phyloP scores from a whole-genome alignment of 2,329 filamentous ascomycete species.

The Aspergillus fischeri region DNA sequence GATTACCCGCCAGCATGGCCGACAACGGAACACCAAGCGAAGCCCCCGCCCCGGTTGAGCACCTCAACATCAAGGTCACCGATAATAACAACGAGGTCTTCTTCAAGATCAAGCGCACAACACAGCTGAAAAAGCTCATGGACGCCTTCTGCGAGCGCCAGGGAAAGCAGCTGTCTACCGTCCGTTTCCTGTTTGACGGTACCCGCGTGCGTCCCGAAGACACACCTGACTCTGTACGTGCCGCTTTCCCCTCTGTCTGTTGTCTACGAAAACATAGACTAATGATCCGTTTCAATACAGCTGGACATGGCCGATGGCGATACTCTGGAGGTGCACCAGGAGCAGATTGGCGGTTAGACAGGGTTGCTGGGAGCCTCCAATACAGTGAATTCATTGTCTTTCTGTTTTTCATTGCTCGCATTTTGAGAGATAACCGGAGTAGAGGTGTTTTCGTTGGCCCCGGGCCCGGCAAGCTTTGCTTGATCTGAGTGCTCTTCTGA shows the following conservation, averaged over 20 bases:
- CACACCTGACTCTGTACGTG: slow-evolving; percentile 86
- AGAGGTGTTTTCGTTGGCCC: neutral
- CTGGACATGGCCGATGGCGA: slow-evolving; percentile 97
- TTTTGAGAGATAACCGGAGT: neutral
- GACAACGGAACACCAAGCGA: slow-evolving; percentile 24
- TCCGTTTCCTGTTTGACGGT: slow-evolving; percentile 96
- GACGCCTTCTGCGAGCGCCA: slow-evolving; percentile 95
- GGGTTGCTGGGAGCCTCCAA: neutral
- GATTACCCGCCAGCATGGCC: slow-evolving; percentile 28
- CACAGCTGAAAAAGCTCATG: slow-evolving; percentile 96
- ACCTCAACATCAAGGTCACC: slow-evolving; percentile 98
- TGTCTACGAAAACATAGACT: neutral
- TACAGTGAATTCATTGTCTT: neutral
- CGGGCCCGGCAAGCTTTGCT: neutral
- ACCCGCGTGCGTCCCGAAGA: slow-evolving; percentile 83
- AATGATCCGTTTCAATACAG: slow-evolving; percentile 44
- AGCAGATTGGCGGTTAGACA: slow-evolving; percentile 77
- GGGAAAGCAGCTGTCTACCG: slow-evolving; percentile 77
- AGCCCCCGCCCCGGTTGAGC: slow-evolving; percentile 58
- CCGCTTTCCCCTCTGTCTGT: slow-evolving; percentile 2
- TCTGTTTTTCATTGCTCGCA: neutral
- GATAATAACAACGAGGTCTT: slow-evolving; percentile 99
- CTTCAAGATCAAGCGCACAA: slow-evolving; percentile 99
- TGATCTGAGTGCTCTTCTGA: neutral
- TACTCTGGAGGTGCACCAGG: slow-evolving; percentile 94